Conservation (phyloP, 768 basidiomycete genomes). For the Psilocybe cubensis region DNA sequence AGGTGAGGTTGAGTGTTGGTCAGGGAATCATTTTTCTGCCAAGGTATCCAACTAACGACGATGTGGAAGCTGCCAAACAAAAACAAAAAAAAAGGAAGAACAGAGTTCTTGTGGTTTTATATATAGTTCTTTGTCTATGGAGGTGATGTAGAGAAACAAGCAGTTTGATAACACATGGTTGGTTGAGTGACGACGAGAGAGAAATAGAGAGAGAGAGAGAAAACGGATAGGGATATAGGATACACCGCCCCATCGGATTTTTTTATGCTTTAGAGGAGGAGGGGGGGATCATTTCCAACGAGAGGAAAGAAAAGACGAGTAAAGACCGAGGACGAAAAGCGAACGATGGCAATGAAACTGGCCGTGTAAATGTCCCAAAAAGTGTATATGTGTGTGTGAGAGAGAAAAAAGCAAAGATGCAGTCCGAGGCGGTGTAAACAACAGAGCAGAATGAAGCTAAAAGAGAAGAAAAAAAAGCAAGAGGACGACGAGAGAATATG, state of each 20-base stretch:
- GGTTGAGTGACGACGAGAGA: too few species aligned
- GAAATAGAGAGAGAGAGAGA: too few species aligned
- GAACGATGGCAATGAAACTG: neutral
- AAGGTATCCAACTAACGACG: too few species aligned
- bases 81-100: neutral
- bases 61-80: neutral
- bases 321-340: neutral
- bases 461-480: neutral
- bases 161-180: neutral
- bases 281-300: neutral
- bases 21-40: too few species aligned
- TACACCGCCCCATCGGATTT: neutral
- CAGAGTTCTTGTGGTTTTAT: neutral
- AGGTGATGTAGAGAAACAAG: neutral
- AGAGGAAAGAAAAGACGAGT: neutral
- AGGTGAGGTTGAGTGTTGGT: too few species aligned
- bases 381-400: too few species aligned
- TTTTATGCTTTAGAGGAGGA: neutral
- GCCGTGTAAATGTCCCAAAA: neutral
- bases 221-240: too few species aligned
- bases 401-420: neutral
- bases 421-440: neutral
- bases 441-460: neutral
- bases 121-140: neutral
- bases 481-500: neutral